A percentile compares a stretch with the other conserved stretches of the same genome.
phyloP scores from a whole-genome alignment of 2,329 filamentous ascomycete genomes.

The Exophiala alcalophila region DNA sequence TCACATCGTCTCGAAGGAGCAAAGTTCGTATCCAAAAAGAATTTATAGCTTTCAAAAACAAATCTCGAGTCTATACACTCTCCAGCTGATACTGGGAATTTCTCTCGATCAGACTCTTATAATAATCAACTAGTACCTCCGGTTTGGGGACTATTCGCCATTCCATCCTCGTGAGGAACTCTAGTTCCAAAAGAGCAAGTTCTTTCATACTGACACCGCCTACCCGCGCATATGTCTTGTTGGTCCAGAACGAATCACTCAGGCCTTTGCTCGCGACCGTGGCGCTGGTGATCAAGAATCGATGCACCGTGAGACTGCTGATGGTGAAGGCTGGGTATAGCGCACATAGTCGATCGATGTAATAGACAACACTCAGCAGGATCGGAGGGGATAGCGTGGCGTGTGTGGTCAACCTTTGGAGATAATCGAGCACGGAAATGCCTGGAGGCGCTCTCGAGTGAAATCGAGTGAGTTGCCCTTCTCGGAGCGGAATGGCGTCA shows the following conservation, averaged over 20 bases:
- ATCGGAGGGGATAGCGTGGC: conserved; percentile 90
- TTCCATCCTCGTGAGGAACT: conserved; percentile 87
- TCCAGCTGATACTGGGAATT: conserved; percentile 59
- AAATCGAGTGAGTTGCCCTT: conserved; percentile 85
- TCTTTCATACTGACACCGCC: conserved; percentile 89
- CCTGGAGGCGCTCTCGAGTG: conserved; percentile 87
- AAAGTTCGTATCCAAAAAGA: too few species aligned
- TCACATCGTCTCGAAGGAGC: too few species aligned
- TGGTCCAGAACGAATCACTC: conserved; percentile 97
- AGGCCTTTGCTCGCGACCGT: conserved; percentile 95
- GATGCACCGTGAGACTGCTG: conserved; percentile 92
- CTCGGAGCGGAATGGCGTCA: conserved; percentile 78
- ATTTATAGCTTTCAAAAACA: too few species aligned
- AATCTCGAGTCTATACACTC: not conserved
- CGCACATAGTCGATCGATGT: conserved; percentile 91
- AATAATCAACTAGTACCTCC: conserved; percentile 90
- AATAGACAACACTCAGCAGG: conserved; percentile 97
- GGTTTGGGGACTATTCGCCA: conserved; percentile 97
- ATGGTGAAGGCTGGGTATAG: conserved; percentile 94
- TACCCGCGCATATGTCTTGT: conserved; percentile 90
- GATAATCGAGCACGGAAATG: conserved; percentile 91
- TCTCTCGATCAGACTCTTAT: conserved; percentile 74
- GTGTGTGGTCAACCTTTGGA: conserved; percentile 87
- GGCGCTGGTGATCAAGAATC: conserved; percentile 91
- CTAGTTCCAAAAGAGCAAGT: conserved; percentile 84